Conservation (phyloP, 352 stramenopile species). For the Peronospora destructor region DNA sequence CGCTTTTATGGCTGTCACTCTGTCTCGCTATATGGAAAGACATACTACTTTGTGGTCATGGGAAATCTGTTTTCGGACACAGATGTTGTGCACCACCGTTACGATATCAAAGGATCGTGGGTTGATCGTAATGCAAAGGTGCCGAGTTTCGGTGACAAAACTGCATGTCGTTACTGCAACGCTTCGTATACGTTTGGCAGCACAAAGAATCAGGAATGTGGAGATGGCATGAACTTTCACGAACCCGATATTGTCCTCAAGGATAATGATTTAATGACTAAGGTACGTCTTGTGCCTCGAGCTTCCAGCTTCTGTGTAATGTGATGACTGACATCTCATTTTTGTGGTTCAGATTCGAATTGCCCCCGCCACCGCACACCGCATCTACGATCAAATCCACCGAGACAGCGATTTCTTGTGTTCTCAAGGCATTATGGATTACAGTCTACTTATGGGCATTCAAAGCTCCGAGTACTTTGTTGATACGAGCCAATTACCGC, state of each 20-base stretch:
- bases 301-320: neutral
- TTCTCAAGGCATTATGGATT: conserved; percentile 89
- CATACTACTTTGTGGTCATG: conserved; percentile 92
- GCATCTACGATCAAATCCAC: conserved; percentile 85
- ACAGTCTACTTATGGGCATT: conserved; percentile 87
- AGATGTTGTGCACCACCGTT: conserved; percentile 82
- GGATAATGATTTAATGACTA: conserved; percentile 87
- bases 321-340: neutral
- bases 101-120: conserved; percentile 90
- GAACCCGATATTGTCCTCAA: conserved; percentile 85
- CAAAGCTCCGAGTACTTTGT: conserved; percentile 87
- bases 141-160: conserved; percentile 69
- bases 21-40: conserved; percentile 85
- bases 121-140: conserved; percentile 83
- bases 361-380: conserved; percentile 59
- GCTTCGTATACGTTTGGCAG: conserved; percentile 83
- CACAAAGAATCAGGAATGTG: conserved; percentile 79
- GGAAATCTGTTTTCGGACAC: conserved; percentile 86
- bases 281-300: conserved; percentile 29
- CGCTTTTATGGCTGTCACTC: conserved; percentile 88
- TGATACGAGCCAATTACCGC: conserved; percentile 62
- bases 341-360: conserved; percentile 55
- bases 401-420: conserved; percentile 86
- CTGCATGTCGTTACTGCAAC: conserved; percentile 82
- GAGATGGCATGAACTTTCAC: conserved; percentile 83